Base-by-base conservation (phyloP, 2,329 filamentous ascomycete genomes). In the Ophiosphaerella narmari region DNA sequence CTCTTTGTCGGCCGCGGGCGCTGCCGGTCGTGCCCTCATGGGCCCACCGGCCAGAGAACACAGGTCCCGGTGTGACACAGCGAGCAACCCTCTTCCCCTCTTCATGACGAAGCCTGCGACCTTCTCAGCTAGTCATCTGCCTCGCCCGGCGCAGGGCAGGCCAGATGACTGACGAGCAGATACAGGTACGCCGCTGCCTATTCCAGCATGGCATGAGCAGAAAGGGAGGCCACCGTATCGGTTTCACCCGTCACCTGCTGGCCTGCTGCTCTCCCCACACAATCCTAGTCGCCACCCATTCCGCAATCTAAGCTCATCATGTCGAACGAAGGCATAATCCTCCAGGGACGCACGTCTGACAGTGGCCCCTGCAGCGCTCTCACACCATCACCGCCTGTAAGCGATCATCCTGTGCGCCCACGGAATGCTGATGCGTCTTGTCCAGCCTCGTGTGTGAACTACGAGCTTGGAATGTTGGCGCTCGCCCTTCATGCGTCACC, bases 231-330 rank as follows among this genome's bases (percentile, higher is more conserved):
- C 42, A 46, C 52, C 47, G 55, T 58, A 61, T 66, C 58, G 58
- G 62, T 68, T 63, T 65, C 64, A 63, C 54, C 60, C 59, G 63
- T 70, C 66, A 68, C 65, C 66, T 54, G 62, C 55, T 37, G 37
- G 42, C 46, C 44, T 49, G 34, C 42, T 23, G 50, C 35, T 21
- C 46, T 52, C 35, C 48, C 43, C 57, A 55, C 38, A 43, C 48
- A 46, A 23, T 45, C 16, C 46, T 26, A 38, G 24, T 12, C 31
- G 21, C 16, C 34, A 41, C 40, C 32, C 26, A 29, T 57, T 52
- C 57, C 48, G 59, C 54, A 45, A 59, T 61, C 46, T 47, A 50
- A 35, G 52, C 41, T 52, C 29, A 54, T 54, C 24, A 55, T 59
- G 51, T 47, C 53, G 52, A 57, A 48, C 55, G 40, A 50, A 58